phyloP scores from a whole-genome alignment of 164 flowering plant species.

The Vitis rotundifolia region DNA sequence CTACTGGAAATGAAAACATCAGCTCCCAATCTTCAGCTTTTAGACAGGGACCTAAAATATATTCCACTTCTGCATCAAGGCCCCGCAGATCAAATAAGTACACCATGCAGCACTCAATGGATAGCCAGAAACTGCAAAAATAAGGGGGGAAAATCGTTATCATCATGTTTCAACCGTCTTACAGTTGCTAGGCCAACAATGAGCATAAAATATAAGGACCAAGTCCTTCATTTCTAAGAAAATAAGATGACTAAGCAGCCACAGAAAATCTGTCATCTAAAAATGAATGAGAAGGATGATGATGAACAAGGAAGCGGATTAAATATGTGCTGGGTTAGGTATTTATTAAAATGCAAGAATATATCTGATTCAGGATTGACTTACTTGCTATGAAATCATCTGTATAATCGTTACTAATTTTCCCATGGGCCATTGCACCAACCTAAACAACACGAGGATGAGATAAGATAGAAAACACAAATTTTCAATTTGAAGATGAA shows the following conservation, averaged over 20 bases:
- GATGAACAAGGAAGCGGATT: no score
- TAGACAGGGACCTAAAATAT: no score
- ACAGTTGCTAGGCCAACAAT: not conserved
- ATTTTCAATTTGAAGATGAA: no score
- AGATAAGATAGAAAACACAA: not conserved
- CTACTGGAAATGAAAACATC: no score
- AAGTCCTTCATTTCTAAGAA: no score
- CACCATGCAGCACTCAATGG: conserved; percentile 87
- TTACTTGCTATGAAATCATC: conserved; percentile 73
- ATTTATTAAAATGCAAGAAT: not conserved
- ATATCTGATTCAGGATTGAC: not conserved
- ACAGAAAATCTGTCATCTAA: no score
- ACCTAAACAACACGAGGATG: conserved; percentile 37
- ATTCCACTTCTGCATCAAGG: conserved; percentile 20
- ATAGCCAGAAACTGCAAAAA: conserved; percentile 69
- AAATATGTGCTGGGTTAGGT: no score
- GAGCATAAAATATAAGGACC: not conserved
- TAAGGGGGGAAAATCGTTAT: not conserved
- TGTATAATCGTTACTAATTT: conserved; percentile 51
- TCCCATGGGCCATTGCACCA: conserved; percentile 89
- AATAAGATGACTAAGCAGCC: no score
- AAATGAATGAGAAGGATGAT: no score
- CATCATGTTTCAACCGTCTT: not conserved
- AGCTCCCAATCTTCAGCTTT: no score
- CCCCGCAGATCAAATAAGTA: conserved; percentile 52